These are phyloP conservation scores for Pseudotsuga menziesii DNA, from an alignment of 75 land plant species.

Conservation along the genomic window DNA sequence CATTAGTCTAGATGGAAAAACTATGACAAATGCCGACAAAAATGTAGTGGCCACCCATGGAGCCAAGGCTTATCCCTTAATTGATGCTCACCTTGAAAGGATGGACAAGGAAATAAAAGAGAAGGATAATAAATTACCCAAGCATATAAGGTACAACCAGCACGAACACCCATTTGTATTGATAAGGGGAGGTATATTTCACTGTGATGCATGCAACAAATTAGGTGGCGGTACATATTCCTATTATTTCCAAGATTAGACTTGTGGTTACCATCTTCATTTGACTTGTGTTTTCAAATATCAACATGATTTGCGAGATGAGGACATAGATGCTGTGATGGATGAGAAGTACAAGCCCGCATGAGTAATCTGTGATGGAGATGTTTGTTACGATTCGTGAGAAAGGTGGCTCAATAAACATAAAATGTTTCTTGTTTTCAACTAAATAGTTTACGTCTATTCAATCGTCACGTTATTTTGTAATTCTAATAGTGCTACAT, in stretches of 20 bases:
- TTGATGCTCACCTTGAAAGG: constrained; percentile 13
- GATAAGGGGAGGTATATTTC: constrained; percentile 18
- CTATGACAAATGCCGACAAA: constrained; percentile 23
- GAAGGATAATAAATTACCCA: constrained; percentile 22
- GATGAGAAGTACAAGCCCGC: not conserved
- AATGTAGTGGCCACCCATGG: constrained; percentile 18
- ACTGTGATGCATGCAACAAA: constrained; percentile 29
- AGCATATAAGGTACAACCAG: constrained; percentile 16
- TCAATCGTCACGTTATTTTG: too few relatives aligned
- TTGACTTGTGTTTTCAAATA: constrained; percentile 19
- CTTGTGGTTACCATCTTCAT: constrained; percentile 52
- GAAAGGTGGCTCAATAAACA: too few relatives aligned
- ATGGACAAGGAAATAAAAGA: constrained; percentile 12
- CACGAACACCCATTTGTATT: constrained; percentile 26
- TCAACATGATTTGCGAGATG: not conserved
- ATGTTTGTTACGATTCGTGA: too few relatives aligned
- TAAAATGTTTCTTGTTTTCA: too few relatives aligned
- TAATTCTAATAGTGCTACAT: too few relatives aligned
- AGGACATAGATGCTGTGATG: too few relatives aligned
- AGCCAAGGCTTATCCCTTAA: constrained; percentile 41
- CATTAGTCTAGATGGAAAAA: constrained; percentile 45
- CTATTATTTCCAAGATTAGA: constrained; percentile 31
- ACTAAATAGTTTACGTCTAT: too few relatives aligned
- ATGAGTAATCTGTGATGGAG: too few relatives aligned
- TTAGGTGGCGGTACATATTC: constrained; percentile 31